A percentile compares a stretch with the other conserved stretches of the same genome.
These are phyloP conservation scores for Hypsizygus marmoreus DNA, from an alignment of 768 basidiomycete species.

Conservation along the genomic window DNA sequence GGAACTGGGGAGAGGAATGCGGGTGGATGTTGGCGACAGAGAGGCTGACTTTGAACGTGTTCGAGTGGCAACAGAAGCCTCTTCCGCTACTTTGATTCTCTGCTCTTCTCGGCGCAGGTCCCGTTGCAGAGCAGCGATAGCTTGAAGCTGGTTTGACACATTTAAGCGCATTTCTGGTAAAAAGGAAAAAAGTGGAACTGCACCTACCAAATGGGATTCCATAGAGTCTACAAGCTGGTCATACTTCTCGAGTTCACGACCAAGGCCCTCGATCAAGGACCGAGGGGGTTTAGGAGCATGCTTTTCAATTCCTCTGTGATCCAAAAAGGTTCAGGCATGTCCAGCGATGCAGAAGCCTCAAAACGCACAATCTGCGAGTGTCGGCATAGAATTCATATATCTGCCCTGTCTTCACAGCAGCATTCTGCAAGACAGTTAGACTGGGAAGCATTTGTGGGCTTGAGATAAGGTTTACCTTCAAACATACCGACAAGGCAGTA, in stretches of 20 bases:
- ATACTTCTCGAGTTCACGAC: slow-evolving; percentile 75
- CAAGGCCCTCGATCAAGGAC: slow-evolving; percentile 63
- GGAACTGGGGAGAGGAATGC: slow-evolving; percentile 16
- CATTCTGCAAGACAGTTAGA: slow-evolving; percentile 40
- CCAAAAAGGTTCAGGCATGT: slow-evolving; percentile 1
- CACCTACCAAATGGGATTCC: slow-evolving; percentile 70
- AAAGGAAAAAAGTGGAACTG: slow-evolving; percentile 11
- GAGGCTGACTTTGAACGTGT: slow-evolving; percentile 25
- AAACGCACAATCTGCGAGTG: slow-evolving; percentile 60
- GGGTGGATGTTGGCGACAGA: slow-evolving; percentile 23
- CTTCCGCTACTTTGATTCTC: slow-evolving; percentile 43
- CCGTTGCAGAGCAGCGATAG: slow-evolving; percentile 71
- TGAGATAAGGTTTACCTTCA: slow-evolving; percentile 48
- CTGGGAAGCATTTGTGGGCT: slow-evolving; percentile 15
- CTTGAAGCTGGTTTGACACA: slow-evolving; percentile 52
- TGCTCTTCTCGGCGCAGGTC: slow-evolving; percentile 66
- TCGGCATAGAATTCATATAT: slow-evolving; percentile 72
- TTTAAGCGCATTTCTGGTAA: not conserved
- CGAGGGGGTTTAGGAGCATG: slow-evolving; percentile 64
- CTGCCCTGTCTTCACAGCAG: slow-evolving; percentile 70
- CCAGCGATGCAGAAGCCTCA: not conserved
- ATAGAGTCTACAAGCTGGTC: slow-evolving; percentile 80
- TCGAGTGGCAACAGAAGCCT: slow-evolving; percentile 30
- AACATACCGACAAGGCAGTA: slow-evolving; percentile 52
- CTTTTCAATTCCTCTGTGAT: slow-evolving; percentile 54